Percentiles rank a stretch among this genome's conserved stretches.
Conservation (phyloP, 306 rosid genomes). For the Castanospermum australe region DNA sequence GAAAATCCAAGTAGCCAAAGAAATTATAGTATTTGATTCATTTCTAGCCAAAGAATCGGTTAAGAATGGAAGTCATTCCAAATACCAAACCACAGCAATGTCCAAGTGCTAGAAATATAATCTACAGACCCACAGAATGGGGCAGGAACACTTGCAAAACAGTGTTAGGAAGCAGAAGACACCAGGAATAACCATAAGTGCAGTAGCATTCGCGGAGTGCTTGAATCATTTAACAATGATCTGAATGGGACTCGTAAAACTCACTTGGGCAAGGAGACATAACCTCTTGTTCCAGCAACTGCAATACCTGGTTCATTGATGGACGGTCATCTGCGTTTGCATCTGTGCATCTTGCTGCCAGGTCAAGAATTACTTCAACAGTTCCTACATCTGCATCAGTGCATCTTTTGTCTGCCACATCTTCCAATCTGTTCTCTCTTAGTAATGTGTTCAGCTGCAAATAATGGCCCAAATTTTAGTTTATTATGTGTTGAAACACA, state of each 20-base stretch:
- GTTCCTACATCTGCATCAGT: conserved; percentile 53
- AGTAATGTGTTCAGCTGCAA: conserved; percentile 60
- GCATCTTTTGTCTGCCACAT: conserved; percentile 56
- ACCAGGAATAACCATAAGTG: no score
- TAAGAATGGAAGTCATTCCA: background rate
- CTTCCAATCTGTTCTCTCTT: conserved; percentile 55
- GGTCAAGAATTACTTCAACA: conserved; percentile 59
- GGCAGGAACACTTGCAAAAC: conserved; percentile 11
- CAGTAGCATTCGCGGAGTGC: background rate
- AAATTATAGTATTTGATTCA: background rate
- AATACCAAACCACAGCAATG: background rate
- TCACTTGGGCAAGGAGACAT: conserved; percentile 72
- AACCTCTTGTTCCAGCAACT: conserved; percentile 64
- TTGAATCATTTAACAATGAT: conserved; percentile 29
- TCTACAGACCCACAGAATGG: conserved; percentile 36
- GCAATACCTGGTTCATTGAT: conserved; percentile 60
- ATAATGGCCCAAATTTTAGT: background rate
- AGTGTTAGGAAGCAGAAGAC: background rate
- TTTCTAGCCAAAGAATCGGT: background rate
- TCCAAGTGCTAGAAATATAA: background rate
- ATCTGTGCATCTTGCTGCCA: conserved; percentile 64
- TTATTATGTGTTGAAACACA: background rate
- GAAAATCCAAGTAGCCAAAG: background rate
- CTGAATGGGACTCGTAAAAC: conserved; percentile 66
- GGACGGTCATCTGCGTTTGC: conserved; percentile 67